Evolutionary conservation across 2,329 filamentous ascomycete species (phyloP), one percentile per base, ranked within the genome.

Genomic region (Cadophora luteo-olivacea): DNA sequence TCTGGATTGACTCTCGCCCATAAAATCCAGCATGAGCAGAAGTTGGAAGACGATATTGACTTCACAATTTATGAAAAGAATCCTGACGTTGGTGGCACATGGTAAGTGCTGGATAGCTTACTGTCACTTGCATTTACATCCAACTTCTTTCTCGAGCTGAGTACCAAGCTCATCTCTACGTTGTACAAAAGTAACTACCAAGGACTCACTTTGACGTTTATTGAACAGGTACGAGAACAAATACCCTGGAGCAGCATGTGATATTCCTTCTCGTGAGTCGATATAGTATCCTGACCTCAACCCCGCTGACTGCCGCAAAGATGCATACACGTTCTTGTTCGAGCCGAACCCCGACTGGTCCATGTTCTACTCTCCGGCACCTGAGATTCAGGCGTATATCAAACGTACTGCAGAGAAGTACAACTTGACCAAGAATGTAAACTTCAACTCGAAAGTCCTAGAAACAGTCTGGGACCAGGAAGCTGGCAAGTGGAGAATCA

Each of bases 321-420:
- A 66, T 81, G 87, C 89, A 25, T 92, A 92, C 73, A 89, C 92
- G 73, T 85, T 85, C 5, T 88, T 86, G 0, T 92, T 92, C 75
- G 82, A 84, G 11, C 88, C 89, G 0, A 92, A 92, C 66, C 85
- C 84, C 0, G 83, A 91, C 70, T 93, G 91, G 91, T 84, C 84
- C 0, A 87, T 91, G 72, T 83, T 88, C 69, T 92, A 91, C 73
- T 85, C 90, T 0, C 85, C 86, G 22, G 90, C 89, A 0, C 76
- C 80, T 5, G 91, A 93, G 76, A 92, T 93, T 68, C 80, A 84
- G 6, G 83, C 86, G 24, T 93, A 93, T 75, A 89, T 89, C 87
- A 84, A 90, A 72, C 78, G 79, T 0, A 78, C 91, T 3, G 89
- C 89, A 0, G 81, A 81, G 14, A 90, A 92, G 72, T 85, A 92